Evolutionary conservation across 75 land plant species (phyloP).

Genomic region (Pinus albicaulis): DNA sequence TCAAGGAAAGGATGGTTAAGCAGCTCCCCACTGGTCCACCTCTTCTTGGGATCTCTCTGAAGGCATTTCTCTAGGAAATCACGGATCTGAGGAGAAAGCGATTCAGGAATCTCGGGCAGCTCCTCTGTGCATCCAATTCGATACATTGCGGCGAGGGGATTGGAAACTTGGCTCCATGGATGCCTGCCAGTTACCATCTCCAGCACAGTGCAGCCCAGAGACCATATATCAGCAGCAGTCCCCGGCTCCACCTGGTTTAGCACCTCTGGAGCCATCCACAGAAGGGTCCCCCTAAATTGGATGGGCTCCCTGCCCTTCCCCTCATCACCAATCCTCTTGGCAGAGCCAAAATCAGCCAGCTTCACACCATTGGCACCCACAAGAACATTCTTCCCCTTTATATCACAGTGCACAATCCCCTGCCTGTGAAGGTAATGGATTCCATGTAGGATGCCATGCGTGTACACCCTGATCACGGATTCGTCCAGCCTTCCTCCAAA

Average conservation of each 20-base stretch:
- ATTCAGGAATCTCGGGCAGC: constrained; percentile 37
- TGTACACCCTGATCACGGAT: constrained; percentile 19
- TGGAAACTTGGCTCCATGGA: constrained; percentile 36
- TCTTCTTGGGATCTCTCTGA: constrained; percentile 30
- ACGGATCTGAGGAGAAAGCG: constrained; percentile 28
- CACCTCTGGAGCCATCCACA: constrained; percentile 88
- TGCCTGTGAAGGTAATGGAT: constrained; percentile 43
- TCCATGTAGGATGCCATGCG: constrained; percentile 36
- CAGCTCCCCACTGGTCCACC: constrained; percentile 66
- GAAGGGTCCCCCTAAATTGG: constrained; percentile 47
- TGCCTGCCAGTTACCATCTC: constrained; percentile 61
- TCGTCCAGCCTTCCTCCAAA: constrained; percentile 32
- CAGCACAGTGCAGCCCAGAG: constrained; percentile 73
- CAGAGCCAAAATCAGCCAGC: constrained; percentile 87
- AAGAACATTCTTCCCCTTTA: constrained; percentile 69
- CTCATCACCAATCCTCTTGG: constrained; percentile 21
- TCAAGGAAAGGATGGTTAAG: constrained; percentile 38
- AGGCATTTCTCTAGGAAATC: constrained; percentile 72
- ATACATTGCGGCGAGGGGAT: constrained; percentile 15
- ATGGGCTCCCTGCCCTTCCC: not conserved
- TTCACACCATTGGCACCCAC: constrained; percentile 46
- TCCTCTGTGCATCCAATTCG: constrained; percentile 49
- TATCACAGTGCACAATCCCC: constrained; percentile 69
- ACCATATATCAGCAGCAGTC: constrained; percentile 63
- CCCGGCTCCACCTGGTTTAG: constrained; percentile 34